Evolutionary conservation across 495 filamentous ascomycete species (phyloP), one percentile per base, ranked within the genome.

Genomic region (Penicillium odoratum): DNA sequence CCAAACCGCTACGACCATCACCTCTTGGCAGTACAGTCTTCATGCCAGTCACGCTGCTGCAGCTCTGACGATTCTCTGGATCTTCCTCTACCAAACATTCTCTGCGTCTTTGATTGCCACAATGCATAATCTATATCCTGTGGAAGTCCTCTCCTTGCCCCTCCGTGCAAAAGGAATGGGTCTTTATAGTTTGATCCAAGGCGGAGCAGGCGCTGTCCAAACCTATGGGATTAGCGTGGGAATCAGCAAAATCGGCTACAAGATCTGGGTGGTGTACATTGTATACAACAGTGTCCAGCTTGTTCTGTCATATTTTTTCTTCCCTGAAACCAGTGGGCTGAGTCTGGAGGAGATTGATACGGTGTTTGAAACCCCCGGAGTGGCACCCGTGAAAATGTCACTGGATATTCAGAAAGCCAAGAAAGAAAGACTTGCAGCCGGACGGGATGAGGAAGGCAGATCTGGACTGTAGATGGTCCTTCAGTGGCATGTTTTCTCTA

Each of bases 211-310:
- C 46, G 69, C 66, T 0, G 68, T 64, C 11, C 68, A 77, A 40
- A 66, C 62, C 7, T 78, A 75, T 54, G 75, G 77, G 7, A 79
- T 79, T 34, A 63, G 64, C 16, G 66, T 75, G 15, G 76, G 74
- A 7, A 74, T 80, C 42, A 18, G 57, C n/a, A 73, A 73, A 48
- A 46, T 78, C 4, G 70, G 72, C 3, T 78, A 78, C 48, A 78
- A 76, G 64, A 74, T 80, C 43, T 77, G 72, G 70, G 69, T 74
- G 21, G 72, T 77, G 4, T 78, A 74, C 42, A 74, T 78, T 30
- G 71, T 58, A 7, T 78, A 77, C 61, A 78, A 78, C 58, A 56
- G 62, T 10, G 47, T 76, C 36, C 77, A 78, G 56, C 64, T 79
- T 10, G 55, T 70, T 1, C 47, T 74, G 16, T 69, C 74, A 4